Percentiles rank a stretch among this genome's conserved stretches.
Conservation (phyloP, 2,329 filamentous ascomycete genomes). For the Botryotinia calthae region DNA sequence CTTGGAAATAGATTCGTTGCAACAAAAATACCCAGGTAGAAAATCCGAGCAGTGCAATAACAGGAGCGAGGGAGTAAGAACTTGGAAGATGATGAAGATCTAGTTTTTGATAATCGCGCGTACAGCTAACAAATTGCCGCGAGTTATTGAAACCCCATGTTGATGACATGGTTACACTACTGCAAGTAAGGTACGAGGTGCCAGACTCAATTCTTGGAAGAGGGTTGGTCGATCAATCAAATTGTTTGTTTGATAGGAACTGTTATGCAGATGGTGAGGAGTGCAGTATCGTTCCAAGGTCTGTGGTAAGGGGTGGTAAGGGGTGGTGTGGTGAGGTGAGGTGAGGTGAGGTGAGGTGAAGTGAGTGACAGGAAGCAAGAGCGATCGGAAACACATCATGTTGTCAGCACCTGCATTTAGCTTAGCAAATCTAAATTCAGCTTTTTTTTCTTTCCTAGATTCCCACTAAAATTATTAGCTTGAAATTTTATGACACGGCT, state of each 20-base stretch:
- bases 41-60: neutral
- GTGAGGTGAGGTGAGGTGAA: neutral
- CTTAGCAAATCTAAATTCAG: neutral
- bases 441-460: neutral
- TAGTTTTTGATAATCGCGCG: conserved; percentile 2
- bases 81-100: neutral
- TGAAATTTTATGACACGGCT: neutral
- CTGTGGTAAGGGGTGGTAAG: neutral
- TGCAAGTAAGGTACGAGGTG: conserved; percentile 17
- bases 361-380: neutral
- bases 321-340: too few species aligned
- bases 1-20: neutral
- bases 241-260: neutral
- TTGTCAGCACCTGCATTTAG: neutral
- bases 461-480: neutral
- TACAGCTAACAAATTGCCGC: conserved; percentile 20
- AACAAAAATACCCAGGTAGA: neutral
- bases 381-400: neutral
- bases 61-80: neutral
- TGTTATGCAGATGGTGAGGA: neutral
- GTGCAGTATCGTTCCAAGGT: neutral
- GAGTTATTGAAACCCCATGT: neutral
- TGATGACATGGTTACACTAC: conserved; percentile 1
- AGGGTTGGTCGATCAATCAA: neutral
- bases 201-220: neutral